Conservation (phyloP, 2,329 filamentous ascomycete genomes). For the Ophiostoma ulmi region DNA sequence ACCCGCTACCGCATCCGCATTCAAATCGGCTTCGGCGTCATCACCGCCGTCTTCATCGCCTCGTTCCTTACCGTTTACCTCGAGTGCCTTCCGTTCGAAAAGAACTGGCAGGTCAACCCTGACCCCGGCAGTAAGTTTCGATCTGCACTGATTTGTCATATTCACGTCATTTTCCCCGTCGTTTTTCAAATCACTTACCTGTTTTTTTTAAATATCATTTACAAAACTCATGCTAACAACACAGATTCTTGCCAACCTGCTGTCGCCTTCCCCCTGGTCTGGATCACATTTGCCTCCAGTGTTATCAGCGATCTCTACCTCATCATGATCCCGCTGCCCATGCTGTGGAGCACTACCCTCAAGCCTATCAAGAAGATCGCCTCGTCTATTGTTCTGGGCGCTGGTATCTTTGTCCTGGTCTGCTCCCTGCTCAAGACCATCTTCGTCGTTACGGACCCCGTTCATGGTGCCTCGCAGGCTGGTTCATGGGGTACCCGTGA, state of each 20-base stretch:
- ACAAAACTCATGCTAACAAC: neutral
- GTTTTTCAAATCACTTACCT: too few species aligned
- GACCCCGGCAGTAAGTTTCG: conserved; percentile 23
- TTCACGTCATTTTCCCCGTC: neutral
- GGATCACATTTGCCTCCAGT: conserved; percentile 46
- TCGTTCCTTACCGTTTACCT: conserved; percentile 19
- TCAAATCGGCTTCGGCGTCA: conserved; percentile 18
- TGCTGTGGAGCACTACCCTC: conserved; percentile 36
- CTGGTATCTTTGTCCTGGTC: conserved; percentile 36
- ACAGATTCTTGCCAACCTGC: conserved; percentile 44
- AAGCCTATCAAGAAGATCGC: conserved; percentile 35
- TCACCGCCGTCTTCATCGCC: neutral
- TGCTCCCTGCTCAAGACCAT: conserved; percentile 36
- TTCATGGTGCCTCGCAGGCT: conserved; percentile 35
- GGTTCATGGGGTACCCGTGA: conserved; percentile 37
- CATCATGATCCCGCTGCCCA: conserved; percentile 49
- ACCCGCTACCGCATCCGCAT: conserved; percentile 23
- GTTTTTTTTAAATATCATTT: neutral
- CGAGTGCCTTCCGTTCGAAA: conserved; percentile 21
- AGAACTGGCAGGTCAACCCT: conserved; percentile 30
- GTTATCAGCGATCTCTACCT: conserved; percentile 50
- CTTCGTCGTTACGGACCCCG: conserved; percentile 34
- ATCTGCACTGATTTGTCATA: neutral
- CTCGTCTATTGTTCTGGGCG: conserved; percentile 35
- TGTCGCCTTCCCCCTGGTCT: conserved; percentile 32